phyloP scores from a whole-genome alignment of 164 flowering plant species.

The Kalanchoe fedtschenkoi region DNA sequence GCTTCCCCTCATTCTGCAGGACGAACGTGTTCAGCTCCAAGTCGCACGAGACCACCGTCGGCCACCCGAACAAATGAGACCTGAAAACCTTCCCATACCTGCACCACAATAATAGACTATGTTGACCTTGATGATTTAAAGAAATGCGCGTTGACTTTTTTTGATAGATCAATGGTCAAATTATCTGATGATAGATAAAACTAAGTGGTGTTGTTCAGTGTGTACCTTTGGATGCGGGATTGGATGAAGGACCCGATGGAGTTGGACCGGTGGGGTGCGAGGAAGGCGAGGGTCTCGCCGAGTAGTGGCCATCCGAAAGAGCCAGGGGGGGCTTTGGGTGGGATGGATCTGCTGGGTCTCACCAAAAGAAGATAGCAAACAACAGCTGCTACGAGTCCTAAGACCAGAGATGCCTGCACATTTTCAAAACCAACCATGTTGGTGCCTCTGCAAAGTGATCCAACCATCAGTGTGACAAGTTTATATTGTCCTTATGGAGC shows the following conservation, averaged over 20 bases:
- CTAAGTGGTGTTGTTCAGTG: too few relatives aligned
- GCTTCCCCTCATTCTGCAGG: constrained; percentile 71
- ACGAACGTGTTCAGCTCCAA: constrained; percentile 55
- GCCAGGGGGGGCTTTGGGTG: constrained; percentile 39
- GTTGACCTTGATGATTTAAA: not conserved
- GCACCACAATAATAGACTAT: not conserved
- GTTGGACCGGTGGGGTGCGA: constrained; percentile 61
- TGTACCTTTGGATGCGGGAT: constrained; percentile 56
- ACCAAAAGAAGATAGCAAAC: too few relatives aligned
- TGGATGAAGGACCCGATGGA: constrained; percentile 48
- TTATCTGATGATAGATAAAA: too few relatives aligned
- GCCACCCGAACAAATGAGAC: constrained; percentile 58
- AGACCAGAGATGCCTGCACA: too few relatives aligned
- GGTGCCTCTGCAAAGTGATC: too few relatives aligned
- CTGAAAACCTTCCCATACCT: constrained; percentile 75
- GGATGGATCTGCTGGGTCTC: too few relatives aligned
- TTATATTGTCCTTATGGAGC: too few relatives aligned
- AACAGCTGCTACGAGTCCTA: too few relatives aligned
- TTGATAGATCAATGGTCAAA: too few relatives aligned
- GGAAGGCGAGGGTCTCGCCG: constrained; percentile 58
- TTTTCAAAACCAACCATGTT: too few relatives aligned
- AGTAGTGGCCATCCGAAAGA: constrained; percentile 66
- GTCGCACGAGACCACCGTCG: constrained; percentile 75
- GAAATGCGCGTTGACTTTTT: too few relatives aligned
- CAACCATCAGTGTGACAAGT: too few relatives aligned